A percentile compares a stretch with the other conserved stretches of the same genome.
Evolutionary conservation across 2,329 filamentous ascomycete genomes (phyloP).

Genomic region (Lachnellula suecica): DNA sequence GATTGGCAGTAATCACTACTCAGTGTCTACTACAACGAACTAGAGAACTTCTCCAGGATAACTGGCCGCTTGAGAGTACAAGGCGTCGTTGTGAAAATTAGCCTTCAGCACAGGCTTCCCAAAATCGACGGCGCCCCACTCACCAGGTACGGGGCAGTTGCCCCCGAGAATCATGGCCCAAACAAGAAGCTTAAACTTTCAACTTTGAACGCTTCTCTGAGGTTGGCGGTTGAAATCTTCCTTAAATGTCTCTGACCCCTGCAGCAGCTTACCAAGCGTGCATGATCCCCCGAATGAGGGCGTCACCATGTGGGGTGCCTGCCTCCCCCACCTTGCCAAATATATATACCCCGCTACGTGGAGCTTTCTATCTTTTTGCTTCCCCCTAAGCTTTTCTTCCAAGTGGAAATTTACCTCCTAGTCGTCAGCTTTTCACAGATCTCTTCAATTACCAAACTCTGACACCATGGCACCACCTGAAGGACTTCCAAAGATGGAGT

Average conservation of each 20-base stretch:
- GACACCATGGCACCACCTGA: conserved; percentile 35
- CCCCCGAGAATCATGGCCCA: not conserved
- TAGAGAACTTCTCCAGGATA: too few species aligned
- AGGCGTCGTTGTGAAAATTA: too few species aligned
- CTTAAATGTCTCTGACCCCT: not conserved
- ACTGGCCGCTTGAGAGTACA: too few species aligned
- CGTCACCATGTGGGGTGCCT: not conserved
- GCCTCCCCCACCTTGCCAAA: not conserved
- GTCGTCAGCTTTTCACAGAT: not conserved
- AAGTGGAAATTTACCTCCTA: not conserved
- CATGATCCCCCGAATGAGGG: not conserved
- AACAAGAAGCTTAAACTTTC: not conserved
- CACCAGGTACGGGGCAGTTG: not conserved
- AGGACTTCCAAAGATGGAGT: conserved; percentile 58
- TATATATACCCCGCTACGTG: conserved; percentile 6
- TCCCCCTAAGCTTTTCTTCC: not conserved
- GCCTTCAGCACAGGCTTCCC: not conserved
- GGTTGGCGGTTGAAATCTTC: not conserved
- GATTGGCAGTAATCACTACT: not conserved
- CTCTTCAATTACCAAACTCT: not conserved
- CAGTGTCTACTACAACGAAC: too few species aligned
- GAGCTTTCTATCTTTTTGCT: not conserved
- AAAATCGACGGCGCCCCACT: not conserved
- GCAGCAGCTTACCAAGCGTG: not conserved
- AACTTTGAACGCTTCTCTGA: not conserved